phyloP scores from a whole-genome alignment of 1,139 yeast genomes.

The Lodderomyces elongisporus region DNA sequence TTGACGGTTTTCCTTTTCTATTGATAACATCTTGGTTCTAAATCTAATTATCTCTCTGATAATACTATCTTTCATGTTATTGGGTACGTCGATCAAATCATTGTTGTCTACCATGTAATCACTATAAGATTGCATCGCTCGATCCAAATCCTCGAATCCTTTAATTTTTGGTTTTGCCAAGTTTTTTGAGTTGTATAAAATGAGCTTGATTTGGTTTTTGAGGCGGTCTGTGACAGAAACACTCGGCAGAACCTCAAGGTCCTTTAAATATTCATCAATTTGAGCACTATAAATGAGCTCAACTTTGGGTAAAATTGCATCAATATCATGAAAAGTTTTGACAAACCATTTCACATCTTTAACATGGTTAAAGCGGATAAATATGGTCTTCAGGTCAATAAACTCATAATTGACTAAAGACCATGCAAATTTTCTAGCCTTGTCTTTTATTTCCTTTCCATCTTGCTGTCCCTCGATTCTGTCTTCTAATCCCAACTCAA shows the following conservation, averaged over 20 bases:
- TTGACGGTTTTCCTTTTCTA: conserved; percentile 53
- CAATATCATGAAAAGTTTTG: conserved; percentile 5
- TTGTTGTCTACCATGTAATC: conserved; percentile 54
- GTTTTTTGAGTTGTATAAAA: conserved; percentile 18
- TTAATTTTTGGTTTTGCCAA: conserved; percentile 18
- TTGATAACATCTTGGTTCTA: conserved; percentile 53
- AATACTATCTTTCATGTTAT: conserved; percentile 51
- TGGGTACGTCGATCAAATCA: conserved; percentile 62
- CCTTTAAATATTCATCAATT: conserved; percentile 1
- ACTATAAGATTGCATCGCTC: conserved; percentile 30
- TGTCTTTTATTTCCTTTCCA: no score
- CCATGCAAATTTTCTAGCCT: conserved; percentile 20
- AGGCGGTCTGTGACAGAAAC: conserved; percentile 5
- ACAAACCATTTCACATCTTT: conserved; percentile 13
- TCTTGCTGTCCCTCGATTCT: background rate
- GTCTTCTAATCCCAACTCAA: conserved; percentile 3
- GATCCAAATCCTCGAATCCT: conserved; percentile 34
- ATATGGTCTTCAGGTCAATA: conserved; percentile 23
- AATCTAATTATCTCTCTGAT: conserved; percentile 58
- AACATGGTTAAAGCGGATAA: conserved; percentile 22
- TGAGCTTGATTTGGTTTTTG: conserved; percentile 12
- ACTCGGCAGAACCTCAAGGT: conserved; percentile 1
- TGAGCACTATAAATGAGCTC: conserved; percentile 3
- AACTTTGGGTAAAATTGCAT: conserved; percentile 4
- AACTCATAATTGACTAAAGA: conserved; percentile 24